phyloP scores from a whole-genome alignment of 139 green algal genomes.

The Tetratostichococcus sp. region DNA sequence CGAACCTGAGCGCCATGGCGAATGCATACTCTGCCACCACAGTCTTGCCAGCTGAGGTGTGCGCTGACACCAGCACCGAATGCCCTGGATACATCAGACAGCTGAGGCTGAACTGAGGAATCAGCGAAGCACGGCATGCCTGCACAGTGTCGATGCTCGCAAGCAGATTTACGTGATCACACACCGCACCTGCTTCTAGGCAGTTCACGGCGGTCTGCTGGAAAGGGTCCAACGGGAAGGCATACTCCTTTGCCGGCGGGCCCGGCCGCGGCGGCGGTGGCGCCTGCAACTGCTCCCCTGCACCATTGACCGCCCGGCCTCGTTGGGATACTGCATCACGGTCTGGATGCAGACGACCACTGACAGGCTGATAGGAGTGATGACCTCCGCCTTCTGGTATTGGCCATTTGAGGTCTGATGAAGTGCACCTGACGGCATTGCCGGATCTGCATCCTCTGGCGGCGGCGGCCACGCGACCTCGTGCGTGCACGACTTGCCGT shows the following conservation, averaged over 20 bases:
- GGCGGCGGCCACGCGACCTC: slow-evolving; percentile 70
- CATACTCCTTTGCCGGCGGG: slow-evolving; percentile 36
- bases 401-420: no score
- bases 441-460: neutral
- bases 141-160: no score
- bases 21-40: slow-evolving; percentile 81
- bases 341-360: neutral
- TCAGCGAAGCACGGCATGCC: no score
- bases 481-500: slow-evolving; percentile 77
- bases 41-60: slow-evolving; percentile 78
- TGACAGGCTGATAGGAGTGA: no score
- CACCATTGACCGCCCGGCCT: no score
- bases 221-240: slow-evolving; percentile 78
- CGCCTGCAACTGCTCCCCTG: slow-evolving; percentile 24
- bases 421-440: neutral
- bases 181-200: slow-evolving; percentile 47
- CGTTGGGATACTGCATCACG: neutral
- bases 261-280: slow-evolving; percentile 35
- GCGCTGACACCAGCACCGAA: slow-evolving; percentile 59
- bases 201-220: slow-evolving; percentile 68
- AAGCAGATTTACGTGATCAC: neutral
- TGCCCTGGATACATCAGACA: slow-evolving; percentile 29
- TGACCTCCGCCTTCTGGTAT: no score
- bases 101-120: no score
- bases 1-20: slow-evolving; percentile 67